phyloP scores from a whole-genome alignment of 371 early-diverging fungal species.

The Funneliformis caledonium region DNA sequence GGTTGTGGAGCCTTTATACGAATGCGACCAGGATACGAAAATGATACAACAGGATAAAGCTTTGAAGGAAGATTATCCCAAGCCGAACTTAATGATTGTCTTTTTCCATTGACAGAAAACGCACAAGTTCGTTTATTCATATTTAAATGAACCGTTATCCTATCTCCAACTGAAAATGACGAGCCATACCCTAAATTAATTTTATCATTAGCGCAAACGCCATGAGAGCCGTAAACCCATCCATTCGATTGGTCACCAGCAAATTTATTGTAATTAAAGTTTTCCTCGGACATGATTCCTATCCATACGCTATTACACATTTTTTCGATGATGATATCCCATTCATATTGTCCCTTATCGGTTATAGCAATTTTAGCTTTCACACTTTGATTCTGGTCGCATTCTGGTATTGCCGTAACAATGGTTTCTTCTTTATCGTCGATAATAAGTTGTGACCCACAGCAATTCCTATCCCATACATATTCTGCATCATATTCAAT shows the following conservation, averaged over 20 bases:
- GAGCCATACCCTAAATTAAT: background rate
- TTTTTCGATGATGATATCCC: conserved; percentile 35
- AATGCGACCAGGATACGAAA: background rate
- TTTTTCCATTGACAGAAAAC: conserved; percentile 19
- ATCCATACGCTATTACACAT: conserved; percentile 1
- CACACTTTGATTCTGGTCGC: background rate
- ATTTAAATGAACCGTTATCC: conserved; percentile 11
- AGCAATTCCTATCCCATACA: background rate
- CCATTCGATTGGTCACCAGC: background rate
- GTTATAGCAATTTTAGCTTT: background rate
- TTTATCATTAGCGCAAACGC: background rate
- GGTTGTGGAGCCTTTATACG: conserved; percentile 2
- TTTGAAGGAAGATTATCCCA: conserved; percentile 1
- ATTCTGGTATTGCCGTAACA: background rate
- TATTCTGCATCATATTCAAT: too few relatives aligned
- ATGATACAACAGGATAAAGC: conserved; percentile 11
- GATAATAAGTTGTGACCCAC: background rate
- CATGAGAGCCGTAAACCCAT: conserved; percentile 8
- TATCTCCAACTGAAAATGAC: background rate
- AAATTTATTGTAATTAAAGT: conserved; percentile 1
- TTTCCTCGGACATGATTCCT: conserved; percentile 18
- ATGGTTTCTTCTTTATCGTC: background rate
- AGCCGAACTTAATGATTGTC: background rate
- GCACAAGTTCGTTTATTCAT: background rate
- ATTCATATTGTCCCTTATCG: conserved; percentile 26